phyloP scores from a whole-genome alignment of 352 stramenopile genomes.

The Phytophthora pseudosyringae region DNA sequence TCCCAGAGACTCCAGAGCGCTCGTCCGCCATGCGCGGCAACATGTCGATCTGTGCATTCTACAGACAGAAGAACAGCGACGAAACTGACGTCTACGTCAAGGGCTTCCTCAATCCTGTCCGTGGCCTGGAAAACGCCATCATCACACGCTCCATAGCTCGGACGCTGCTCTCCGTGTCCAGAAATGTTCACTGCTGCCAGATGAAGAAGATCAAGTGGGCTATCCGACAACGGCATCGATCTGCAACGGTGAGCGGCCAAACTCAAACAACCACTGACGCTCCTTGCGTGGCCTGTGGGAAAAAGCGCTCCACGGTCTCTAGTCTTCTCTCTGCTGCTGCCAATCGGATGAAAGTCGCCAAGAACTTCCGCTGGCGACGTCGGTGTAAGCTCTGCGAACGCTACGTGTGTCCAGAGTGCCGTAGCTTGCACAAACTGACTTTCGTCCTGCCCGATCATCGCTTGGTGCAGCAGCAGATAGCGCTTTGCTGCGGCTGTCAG shows the following conservation, averaged over 20 bases:
- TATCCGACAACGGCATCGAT: slow-evolving; percentile 27
- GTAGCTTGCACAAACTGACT: slow-evolving; percentile 45
- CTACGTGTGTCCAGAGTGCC: slow-evolving; percentile 57
- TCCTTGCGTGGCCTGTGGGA: slow-evolving; percentile 34
- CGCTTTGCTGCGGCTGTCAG: slow-evolving; percentile 32
- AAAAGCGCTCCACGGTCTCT: slow-evolving; percentile 31
- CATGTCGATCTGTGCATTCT: slow-evolving; percentile 46
- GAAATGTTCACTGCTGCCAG: slow-evolving; percentile 37
- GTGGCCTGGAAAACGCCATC: slow-evolving; percentile 46
- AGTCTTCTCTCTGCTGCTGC: slow-evolving; percentile 24
- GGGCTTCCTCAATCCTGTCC: slow-evolving; percentile 35
- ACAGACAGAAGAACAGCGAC: slow-evolving; percentile 39
- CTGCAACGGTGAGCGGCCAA: slow-evolving; percentile 20
- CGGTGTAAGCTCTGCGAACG: slow-evolving; percentile 50
- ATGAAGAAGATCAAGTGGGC: slow-evolving; percentile 54
- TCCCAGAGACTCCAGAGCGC: slow-evolving; percentile 40
- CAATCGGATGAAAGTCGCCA: slow-evolving; percentile 14
- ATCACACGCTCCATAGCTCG: slow-evolving; percentile 40
- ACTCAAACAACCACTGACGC: slow-evolving; percentile 33
- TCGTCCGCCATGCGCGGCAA: slow-evolving; percentile 32
- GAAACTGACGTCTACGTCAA: slow-evolving; percentile 43
- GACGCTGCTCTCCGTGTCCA: slow-evolving; percentile 35
- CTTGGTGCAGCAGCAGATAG: slow-evolving; percentile 35
- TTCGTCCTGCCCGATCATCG: slow-evolving; percentile 39
- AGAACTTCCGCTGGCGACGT: slow-evolving; percentile 25